Evolutionary conservation across 495 filamentous ascomycete species (phyloP), one percentile per base, ranked within the genome.

Genomic region (Xylaria cubensis): DNA sequence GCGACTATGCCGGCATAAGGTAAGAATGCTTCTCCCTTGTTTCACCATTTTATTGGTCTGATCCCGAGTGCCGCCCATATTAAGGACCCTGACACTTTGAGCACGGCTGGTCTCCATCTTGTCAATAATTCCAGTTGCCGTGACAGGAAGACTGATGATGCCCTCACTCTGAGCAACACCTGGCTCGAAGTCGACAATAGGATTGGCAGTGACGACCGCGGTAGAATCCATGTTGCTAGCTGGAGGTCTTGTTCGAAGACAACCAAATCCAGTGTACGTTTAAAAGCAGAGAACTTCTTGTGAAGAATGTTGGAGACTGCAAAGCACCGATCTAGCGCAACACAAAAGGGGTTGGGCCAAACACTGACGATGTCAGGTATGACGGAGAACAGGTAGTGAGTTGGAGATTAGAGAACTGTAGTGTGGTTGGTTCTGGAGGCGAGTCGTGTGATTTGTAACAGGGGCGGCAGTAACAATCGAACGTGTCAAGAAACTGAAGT

Each of bases 41-140:
- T 17, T 13, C 3, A 2, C 0, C 69, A 71, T 71, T 44, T 29
- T 19, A 0, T 7, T 15, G 7, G 21, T 64, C 24, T 65, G 36
- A 13, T 71, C n/a, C 5, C 15, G 17, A 19, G 61, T 21, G 39
- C 26, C n/a, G 34, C 69, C 69, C 42, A 71, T 70, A 17, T 70
- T 42, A 1, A 70, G 44, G 41, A 70, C 68, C 13, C 68, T 58
- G 36, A 63, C 44, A 48, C 56, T 63, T 15, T 63, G 42, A 19
- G 26, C 4, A 0, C 0, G 10, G 46, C 12, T 42, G 9, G 26
- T 10, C 9, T 41, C 44, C 26, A 42, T 29, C 12, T 56, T 56
- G 12, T 17, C 4, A 13, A 26, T 26, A 53, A 9, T 53, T 13
- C 26, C 50, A 53, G 50, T 13, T 26, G 3, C 50, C 9, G 50